Base-by-base conservation (phyloP, 257 asterid species). In the Plectranthus barbatus region DNA sequence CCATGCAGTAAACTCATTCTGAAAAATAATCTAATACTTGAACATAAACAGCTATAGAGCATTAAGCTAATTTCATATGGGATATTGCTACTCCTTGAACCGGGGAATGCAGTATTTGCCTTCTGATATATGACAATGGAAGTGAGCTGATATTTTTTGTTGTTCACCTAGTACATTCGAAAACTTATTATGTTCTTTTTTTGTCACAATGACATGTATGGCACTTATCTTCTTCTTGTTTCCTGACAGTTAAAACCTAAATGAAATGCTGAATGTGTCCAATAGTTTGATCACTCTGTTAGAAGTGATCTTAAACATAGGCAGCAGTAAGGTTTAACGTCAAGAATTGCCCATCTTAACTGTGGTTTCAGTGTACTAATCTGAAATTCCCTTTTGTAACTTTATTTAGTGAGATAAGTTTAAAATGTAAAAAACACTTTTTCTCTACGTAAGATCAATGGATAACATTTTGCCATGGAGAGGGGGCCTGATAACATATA, bases 1-100 rank as follows among this genome's bases (percentile, higher is more conserved):
- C 51, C 34, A 60, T 37, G 33, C 34, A 39, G 44, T 53, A 49
- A 61, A 17, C 48, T 64, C 55, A 64, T 50, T 55, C 31, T 47
- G 54, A 2, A 53, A 46, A 45, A 40, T 54, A 55, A 56, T 44
- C 40, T 15, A 50, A 15, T 42, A 9, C 58, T n/a, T 44, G 21
- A 64, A 45, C 18, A 54, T 69, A 55, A 0, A 66, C 14, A 42
- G 41, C 53, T 20, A 20, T 62, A 24, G 7, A 31, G 12, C 29
- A 0, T 20, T 14, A 9, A 36, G 24, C 70, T 11, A 24, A 4
- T 24, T 15, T 68, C 33, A 10, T 15, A 36, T 33, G 39, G 48
- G 24, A 49, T 40, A 4, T 17, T 50, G 24, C 40, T 29, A 9
- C 55, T 39, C 49, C 36, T 56, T 47, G 41, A 5, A 33, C 21